Conservation (phyloP, 2,329 filamentous ascomycete genomes). For the Pyricularia sp. region DNA sequence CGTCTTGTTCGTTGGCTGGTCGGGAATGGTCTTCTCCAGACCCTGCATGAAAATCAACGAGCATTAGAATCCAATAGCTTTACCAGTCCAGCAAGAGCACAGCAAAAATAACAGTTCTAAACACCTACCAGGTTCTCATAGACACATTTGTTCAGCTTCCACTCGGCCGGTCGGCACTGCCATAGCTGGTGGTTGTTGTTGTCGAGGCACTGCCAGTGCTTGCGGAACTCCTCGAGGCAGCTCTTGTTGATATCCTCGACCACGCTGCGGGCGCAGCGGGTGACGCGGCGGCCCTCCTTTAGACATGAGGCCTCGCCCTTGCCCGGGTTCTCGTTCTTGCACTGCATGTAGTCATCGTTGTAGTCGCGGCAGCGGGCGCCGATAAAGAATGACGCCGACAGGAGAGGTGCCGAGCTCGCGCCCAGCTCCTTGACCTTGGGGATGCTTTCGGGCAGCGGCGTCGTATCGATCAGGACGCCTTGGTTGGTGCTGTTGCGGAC, state of each 20-base stretch:
- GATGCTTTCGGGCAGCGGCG: constrained; percentile 84
- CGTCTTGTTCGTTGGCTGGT: constrained; percentile 57
- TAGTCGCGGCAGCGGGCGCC: constrained; percentile 88
- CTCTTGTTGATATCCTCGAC: constrained; percentile 93
- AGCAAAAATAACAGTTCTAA: constrained; percentile 25
- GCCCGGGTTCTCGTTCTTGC: constrained; percentile 90
- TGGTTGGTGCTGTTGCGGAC: constrained; percentile 71
- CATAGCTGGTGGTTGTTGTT: constrained; percentile 97
- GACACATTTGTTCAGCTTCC: constrained; percentile 89
- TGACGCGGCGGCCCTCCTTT: constrained; percentile 94
- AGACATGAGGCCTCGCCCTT: constrained; percentile 89
- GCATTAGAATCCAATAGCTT: not conserved
- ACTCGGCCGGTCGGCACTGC: constrained; percentile 84
- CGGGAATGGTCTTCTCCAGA: constrained; percentile 72
- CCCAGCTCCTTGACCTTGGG: constrained; percentile 92
- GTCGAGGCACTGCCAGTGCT: constrained; percentile 92
- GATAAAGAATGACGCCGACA: constrained; percentile 94
- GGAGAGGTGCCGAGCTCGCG: constrained; percentile 80
- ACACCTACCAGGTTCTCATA: constrained; percentile 79
- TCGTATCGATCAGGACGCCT: constrained; percentile 87
- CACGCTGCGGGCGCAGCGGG: constrained; percentile 93
- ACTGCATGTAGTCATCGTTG: constrained; percentile 99
- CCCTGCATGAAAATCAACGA: constrained; percentile 41
- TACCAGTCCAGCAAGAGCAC: not conserved
- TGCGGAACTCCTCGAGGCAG: constrained; percentile 83